These are phyloP conservation scores for Corymbia maculata DNA, from an alignment of 345 rosid genomes.

Conservation along the genomic window DNA sequence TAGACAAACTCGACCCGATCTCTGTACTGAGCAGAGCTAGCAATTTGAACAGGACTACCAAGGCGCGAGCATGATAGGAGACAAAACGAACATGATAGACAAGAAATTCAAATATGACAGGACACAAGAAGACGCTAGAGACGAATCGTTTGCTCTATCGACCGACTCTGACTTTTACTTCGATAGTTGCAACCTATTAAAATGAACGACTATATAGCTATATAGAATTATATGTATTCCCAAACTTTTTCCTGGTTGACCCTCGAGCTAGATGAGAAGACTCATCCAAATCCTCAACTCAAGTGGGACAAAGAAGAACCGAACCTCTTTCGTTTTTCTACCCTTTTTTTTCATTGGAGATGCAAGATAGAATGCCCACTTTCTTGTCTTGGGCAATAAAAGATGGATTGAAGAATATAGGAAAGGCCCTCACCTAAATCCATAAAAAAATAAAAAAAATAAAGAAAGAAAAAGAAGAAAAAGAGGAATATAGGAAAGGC, in stretches of 20 bases:
- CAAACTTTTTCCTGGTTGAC: neutral
- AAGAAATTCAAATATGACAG: neutral
- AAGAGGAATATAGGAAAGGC: neutral
- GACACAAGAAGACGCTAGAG: neutral
- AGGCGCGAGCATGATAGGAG: rapidly evolving
- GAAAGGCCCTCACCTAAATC: neutral
- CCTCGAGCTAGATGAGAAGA: neutral
- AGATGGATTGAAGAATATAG: neutral
- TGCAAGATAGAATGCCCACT: neutral
- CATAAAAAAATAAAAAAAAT: neutral
- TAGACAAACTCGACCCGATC: neutral
- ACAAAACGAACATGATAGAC: neutral
- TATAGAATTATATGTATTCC: neutral
- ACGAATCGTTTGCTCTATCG: neutral
- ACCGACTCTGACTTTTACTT: neutral
- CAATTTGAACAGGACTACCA: neutral
- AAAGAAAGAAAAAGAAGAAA: neutral
- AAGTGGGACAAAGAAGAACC: neutral
- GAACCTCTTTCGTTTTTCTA: neutral
- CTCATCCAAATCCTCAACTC: neutral
- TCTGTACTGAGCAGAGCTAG: neutral
- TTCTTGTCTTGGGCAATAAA: neutral
- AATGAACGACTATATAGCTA: neutral
- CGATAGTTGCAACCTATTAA: neutral
- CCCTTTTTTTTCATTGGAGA: neutral